Evolutionary conservation across 2,329 filamentous ascomycete species (phyloP), one percentile per base, ranked within the genome.

Genomic region (Epichloe aotearoae): DNA sequence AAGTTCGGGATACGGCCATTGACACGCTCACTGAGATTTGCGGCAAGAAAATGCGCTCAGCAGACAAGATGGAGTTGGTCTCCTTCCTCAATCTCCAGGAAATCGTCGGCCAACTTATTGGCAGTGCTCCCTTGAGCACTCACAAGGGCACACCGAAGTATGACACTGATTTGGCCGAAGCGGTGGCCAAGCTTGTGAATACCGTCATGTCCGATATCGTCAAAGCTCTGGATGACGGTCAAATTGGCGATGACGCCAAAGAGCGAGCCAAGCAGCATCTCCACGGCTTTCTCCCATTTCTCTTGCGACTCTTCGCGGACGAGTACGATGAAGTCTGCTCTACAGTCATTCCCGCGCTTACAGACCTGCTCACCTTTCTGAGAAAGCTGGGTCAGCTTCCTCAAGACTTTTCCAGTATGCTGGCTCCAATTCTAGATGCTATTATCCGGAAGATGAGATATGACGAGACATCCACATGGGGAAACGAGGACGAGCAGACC

Each of bases 281-380:
- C 49, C 85, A 86, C 62, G 79, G 80, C 40, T 97, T 97, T 65
- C 73, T 95, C 30, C 88, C 90, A 0, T 84, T 90, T 58, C 76
- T 97, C 12, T 74, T 98, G 47, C 86, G 91, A 39, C 96, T 96
- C 73, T 96, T 98, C 69, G 86, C 89, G 23, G 93, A 98, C 67
- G 90, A 98, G 64, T 98, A 94, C 66, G 93, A 98, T 66, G 93
- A 98, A 70, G 84, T 98, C 58, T 97, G 93, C 73, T 94, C 90
- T 37, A 93, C 88, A 12, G 88, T 97, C 52, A 95, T 98, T 54
- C 87, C 90, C 20, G 91, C 88, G 38, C 80, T 97, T 50, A 95
- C 88, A 46, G 94, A 98, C 61, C 79, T 97, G 46, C 78, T 98
- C 54, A 89, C 88, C 30, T 91, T 95, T 65, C 78, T 97, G 56